Conservation (phyloP, 139 green algal species). For the Chlorella sp. region DNA sequence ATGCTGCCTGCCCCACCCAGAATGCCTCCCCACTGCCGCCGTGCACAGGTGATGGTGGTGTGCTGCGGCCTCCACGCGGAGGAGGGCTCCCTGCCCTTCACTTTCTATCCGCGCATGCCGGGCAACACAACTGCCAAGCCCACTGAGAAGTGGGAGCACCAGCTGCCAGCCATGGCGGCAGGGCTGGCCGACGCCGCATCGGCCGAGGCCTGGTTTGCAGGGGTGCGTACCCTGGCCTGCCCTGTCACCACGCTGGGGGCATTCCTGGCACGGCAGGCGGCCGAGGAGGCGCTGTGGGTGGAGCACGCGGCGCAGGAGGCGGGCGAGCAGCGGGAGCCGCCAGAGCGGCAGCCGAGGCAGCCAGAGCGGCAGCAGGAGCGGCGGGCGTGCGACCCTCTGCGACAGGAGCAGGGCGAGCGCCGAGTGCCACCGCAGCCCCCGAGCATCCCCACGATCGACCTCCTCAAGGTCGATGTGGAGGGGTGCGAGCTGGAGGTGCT, state of each 20-base stretch:
- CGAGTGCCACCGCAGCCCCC: no score
- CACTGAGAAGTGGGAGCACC: constrained; percentile 27
- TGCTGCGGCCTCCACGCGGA: constrained; percentile 1
- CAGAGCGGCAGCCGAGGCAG: no score
- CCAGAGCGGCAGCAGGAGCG: no score
- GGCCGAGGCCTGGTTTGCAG: constrained; percentile 2
- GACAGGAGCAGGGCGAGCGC: no score
- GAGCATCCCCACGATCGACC: constrained; percentile 30
- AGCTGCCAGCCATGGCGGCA: constrained; percentile 16
- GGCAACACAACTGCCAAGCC: constrained; percentile 32
- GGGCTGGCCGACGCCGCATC: background rate
- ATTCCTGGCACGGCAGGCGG: background rate
- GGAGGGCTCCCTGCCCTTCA: background rate
- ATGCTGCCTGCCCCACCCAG: background rate
- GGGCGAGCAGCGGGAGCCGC: no score
- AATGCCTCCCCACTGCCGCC: background rate
- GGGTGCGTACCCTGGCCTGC: background rate
- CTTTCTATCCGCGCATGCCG: constrained; percentile 35
- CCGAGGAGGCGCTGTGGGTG: no score
- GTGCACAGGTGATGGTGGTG: constrained; percentile 14
- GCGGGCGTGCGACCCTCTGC: no score
- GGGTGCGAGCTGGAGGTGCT: constrained; percentile 38
- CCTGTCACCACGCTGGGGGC: constrained; percentile 13
- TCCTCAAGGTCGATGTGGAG: constrained; percentile 51
- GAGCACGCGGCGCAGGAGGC: no score